Base-by-base conservation (phyloP, 192 early-diverging fungal genomes). In the Backusella luteola region DNA sequence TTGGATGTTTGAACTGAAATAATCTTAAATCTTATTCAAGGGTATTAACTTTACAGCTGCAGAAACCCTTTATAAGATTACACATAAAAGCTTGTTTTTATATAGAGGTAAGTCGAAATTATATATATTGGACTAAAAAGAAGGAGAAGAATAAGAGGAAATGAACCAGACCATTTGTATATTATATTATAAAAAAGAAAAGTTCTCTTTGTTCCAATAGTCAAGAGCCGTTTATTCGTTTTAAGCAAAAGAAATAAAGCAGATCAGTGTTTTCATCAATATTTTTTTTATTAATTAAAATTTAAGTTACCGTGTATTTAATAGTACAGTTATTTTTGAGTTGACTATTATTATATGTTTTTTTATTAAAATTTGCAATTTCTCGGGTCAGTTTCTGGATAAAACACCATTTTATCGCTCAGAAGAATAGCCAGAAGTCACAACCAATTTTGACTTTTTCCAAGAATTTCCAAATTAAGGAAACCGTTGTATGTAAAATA, bases 401-500 rank as follows among this genome's bases (percentile, higher is more conserved):
- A n/a, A 7, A 49, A 49, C 19, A 44, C 7, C n/a, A 56, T 56
- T 56, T 56, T 23, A 56, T 56, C 26, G 23, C 11, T 63, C 5
- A 59, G 23, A 63, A 63, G 11, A 63, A 23, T 11, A 29, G 29
- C 2, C 12, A 63, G 21, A 63, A 29, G 23, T 26, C 56, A 14
- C 26, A 29, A 29, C 29, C 26, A 21, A 29, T n/a, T 63, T 63
- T 63, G 6, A 29, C 23, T 63, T 29, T 63, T 59, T 23, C 7
- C 26, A 63, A 63, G 56, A 63, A 26, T 63, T 63, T 63, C 56
- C n/a, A 63, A 63, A 29, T 29, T 63, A 63, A 29, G 56, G 7
- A 63, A 63, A 14, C 56, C 56, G 56, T 63, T 29, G 56, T 63
- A 63, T 63, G 12, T 63, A 63, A 63, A 63, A 63, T 63, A 29